Percentiles rank a stretch among this genome's conserved stretches.
Evolutionary conservation across 139 green algal genomes (phyloP).

Genomic region (Chlamydomonas sp.): DNA sequence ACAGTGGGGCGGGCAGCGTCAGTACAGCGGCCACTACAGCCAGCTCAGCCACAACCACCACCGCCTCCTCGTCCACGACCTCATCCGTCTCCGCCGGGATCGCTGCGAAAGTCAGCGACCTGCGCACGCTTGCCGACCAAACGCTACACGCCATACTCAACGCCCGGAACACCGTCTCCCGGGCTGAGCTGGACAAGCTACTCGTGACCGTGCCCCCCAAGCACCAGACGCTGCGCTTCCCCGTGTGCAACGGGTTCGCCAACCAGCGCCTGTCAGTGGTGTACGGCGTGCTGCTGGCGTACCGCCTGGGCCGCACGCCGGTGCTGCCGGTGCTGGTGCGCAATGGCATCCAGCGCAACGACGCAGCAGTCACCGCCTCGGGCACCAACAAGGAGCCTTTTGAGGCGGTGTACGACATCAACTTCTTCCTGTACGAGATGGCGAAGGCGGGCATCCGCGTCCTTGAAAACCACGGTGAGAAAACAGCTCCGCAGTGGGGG

Average conservation of each 20-base stretch:
- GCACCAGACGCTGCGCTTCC: conserved; percentile 37
- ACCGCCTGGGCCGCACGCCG: conserved; percentile 24
- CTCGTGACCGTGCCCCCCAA: background rate
- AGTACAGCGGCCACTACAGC: too few relatives aligned
- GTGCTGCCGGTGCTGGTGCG: conserved; percentile 52
- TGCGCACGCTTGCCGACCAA: background rate
- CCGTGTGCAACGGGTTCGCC: conserved; percentile 63
- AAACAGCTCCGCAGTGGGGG: background rate
- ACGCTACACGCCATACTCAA: background rate
- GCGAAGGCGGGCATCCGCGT: conserved; percentile 14
- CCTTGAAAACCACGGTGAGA: conserved; percentile 20
- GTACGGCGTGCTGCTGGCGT: conserved; percentile 53
- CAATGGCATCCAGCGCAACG: conserved; percentile 40
- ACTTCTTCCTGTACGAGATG: conserved; percentile 28
- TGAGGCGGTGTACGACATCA: conserved; percentile 25
- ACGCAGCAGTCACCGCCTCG: background rate
- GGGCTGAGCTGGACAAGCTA: background rate
- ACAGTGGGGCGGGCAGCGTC: too few relatives aligned
- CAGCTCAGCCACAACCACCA: too few relatives aligned
- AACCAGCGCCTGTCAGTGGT: conserved; percentile 59
- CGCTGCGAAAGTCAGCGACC: background rate
- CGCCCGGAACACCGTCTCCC: background rate
- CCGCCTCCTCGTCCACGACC: too few relatives aligned
- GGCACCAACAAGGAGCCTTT: conserved; percentile 12
- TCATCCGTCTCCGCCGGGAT: background rate